Percentiles rank a stretch among this genome's conserved stretches.
phyloP scores from a whole-genome alignment of 2,329 filamentous ascomycete genomes.

The Juglanconis oblonga region DNA sequence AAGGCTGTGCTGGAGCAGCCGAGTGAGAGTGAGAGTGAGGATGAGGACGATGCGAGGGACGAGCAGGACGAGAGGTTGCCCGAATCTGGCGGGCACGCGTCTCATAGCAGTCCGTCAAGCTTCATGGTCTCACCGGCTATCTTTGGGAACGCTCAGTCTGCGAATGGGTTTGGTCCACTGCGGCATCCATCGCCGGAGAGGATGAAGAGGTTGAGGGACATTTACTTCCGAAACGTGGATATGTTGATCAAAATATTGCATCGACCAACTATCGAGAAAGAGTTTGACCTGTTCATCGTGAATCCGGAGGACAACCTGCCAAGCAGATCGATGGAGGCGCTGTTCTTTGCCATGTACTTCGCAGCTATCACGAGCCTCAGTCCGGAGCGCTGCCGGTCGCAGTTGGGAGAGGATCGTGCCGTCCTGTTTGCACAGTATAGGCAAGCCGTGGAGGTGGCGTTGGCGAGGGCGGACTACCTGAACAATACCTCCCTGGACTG shows the following conservation, averaged over 20 bases:
- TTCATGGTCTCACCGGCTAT: conserved; percentile 5
- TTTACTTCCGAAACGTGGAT: conserved; percentile 40
- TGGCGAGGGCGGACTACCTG: conserved; percentile 42
- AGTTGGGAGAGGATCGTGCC: conserved; percentile 33
- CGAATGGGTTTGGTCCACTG: conserved; percentile 6
- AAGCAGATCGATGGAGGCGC: conserved; percentile 27
- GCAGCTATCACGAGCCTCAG: conserved; percentile 34
- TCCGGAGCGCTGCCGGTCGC: conserved; percentile 28
- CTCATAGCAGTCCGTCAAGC: conserved; percentile 7
- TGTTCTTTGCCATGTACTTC: conserved; percentile 43
- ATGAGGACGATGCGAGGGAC: conserved; percentile 21
- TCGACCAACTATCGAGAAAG: conserved; percentile 34
- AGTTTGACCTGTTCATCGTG: conserved; percentile 27
- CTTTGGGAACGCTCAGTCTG: conserved; percentile 1
- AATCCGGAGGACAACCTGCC: conserved; percentile 22
- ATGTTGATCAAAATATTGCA: conserved; percentile 43
- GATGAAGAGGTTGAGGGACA: conserved; percentile 33
- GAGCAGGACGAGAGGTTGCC: conserved; percentile 27
- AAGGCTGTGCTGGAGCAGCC: conserved; percentile 41
- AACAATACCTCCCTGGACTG: conserved; percentile 36
- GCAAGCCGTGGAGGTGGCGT: conserved; percentile 33
- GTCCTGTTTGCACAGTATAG: conserved; percentile 31
- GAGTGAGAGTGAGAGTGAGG: conserved; percentile 36
- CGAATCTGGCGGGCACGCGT: conserved; percentile 21
- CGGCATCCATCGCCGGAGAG: conserved; percentile 36